Evolutionary conservation across 495 filamentous ascomycete genomes (phyloP), one percentile per base, ranked within the genome.

Genomic region (Hyphodiscus hymeniophilus): DNA sequence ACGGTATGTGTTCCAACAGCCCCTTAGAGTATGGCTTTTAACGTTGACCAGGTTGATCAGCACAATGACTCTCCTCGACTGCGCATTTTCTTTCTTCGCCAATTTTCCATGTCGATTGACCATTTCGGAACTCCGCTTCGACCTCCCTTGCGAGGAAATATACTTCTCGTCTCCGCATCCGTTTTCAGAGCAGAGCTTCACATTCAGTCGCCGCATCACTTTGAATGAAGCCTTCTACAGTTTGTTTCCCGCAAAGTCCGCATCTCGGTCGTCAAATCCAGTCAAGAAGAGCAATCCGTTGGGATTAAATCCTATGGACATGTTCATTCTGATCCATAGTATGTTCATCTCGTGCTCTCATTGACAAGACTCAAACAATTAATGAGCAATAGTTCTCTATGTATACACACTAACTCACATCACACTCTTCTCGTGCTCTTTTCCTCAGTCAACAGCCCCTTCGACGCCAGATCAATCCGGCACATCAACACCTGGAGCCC

Each of bases 311-410:
- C 45, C 45, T 17, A 33, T 44, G 32, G 51, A 54, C 45, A 54
- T 54, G 51, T 54, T 54, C 33, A 39, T 49, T 7, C 31, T 54
- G 18, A 43, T 54, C 16, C 51, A 54, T 42, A 12, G 51, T 54
- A 36, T 21, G 40, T 41, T 1, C 15, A 5, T n/a, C 12, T 16
- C 24, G 7, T 17, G 30, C 32, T n/a, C n/a, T n/a, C n/a, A n/a
- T n/a, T n/a, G n/a, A n/a, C n/a, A n/a, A n/a, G n/a, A n/a, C n/a
- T n/a, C n/a, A n/a, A n/a, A n/a, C n/a, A n/a, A n/a, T n/a, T n/a
- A n/a, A n/a, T n/a, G n/a, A n/a, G 22, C 22, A 6, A 33, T 7
- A 54, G 51, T 54, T 22, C 45, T 54, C 22, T 54, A 54, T 20
- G 45, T 48, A 15, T 45, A 54, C 16, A 40, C 51, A n/a, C 45